Base-by-base conservation (phyloP, 495 filamentous ascomycete genomes). In the Penicillium antarcticum region DNA sequence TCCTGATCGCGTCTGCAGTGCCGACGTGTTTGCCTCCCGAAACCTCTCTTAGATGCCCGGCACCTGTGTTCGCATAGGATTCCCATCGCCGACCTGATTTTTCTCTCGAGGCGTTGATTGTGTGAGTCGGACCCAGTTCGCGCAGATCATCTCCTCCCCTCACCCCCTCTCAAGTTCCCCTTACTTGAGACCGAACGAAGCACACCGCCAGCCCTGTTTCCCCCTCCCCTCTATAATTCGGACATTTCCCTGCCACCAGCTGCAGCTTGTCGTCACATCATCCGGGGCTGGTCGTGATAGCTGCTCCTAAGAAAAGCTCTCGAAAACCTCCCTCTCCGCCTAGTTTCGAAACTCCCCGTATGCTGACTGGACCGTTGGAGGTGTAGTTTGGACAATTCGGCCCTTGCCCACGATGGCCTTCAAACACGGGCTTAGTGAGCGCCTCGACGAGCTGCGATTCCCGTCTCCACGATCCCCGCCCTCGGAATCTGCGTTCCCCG, bases 391-490 rank as follows among this genome's bases (percentile, higher is more conserved):
- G 56, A 63, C 55, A 62, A 50, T 56, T 55, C 40, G 55, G 57
- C 52, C 58, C 47, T 55, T 29, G 53, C 58, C 67, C 63, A 74
- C 46, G 62, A 87, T 87, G 84, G 81, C 83, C 52, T 86, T 82
- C 74, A 80, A 84, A 51, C 78, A 81, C 66, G 78, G 79, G 66
- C 67, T 84, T 46, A 80, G 79, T 64, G 83, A 85, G 65, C 80
- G 82, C 66, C 74, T 84, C 74, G 84, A 87, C 66, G 84, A 88
- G 73, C 80, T 91, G 72, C 87, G 88, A 62, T 91, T 87, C 70
- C 84, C 86, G 51, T 78, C 82, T 66, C 84, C 88, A 64, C 83
- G 86, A 61, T 87, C 84, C 55, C 81, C 86, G 24, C 79, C 82
- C 45, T 82, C 81, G 64, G 87, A 92, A 57, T 74, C 81, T 51